These are phyloP conservation scores for Cudoniella acicularis DNA, from an alignment of 495 filamentous ascomycete genomes.

Conservation along the genomic window DNA sequence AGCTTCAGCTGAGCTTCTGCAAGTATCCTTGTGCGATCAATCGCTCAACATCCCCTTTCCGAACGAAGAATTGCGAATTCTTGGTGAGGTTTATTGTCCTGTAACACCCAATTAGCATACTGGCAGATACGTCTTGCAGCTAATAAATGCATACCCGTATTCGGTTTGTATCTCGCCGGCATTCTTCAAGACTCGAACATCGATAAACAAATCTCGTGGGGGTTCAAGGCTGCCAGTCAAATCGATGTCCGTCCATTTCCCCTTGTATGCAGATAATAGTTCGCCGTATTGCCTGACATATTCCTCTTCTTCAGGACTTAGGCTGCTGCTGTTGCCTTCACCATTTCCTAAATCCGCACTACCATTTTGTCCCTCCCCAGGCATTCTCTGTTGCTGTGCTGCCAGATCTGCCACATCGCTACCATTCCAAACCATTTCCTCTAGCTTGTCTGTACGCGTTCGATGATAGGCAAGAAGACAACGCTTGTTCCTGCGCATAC, in stretches of 20 bases:
- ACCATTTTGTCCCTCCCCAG: slow-evolving; percentile 22
- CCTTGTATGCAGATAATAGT: slow-evolving; percentile 92
- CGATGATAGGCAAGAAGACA: slow-evolving; percentile 94
- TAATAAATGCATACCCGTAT: slow-evolving; percentile 71
- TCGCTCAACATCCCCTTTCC: slow-evolving; percentile 93
- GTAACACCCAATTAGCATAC: slow-evolving; percentile 6
- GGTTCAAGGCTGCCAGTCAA: slow-evolving; percentile 93
- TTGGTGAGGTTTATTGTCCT: slow-evolving; percentile 96
- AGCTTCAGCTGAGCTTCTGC: slow-evolving; percentile 75
- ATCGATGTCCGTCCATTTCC: slow-evolving; percentile 98
- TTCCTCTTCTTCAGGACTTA: slow-evolving; percentile 97
- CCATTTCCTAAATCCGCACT: slow-evolving; percentile 42
- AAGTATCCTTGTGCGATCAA: slow-evolving; percentile 96
- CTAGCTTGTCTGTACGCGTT: slow-evolving; percentile 83
- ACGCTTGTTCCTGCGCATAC: slow-evolving; percentile 94
- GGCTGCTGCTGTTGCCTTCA: slow-evolving; percentile 58
- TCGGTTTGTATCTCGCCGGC: slow-evolving; percentile 99
- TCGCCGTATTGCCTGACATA: slow-evolving; percentile 90
- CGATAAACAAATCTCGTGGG: slow-evolving; percentile 93
- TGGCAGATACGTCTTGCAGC: neutral
- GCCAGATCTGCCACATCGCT: slow-evolving; percentile 64
- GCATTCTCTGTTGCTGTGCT: slow-evolving; percentile 43
- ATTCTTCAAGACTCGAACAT: slow-evolving; percentile 94
- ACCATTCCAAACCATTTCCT: slow-evolving; percentile 91
- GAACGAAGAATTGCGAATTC: slow-evolving; percentile 96